Evolutionary conservation across 208 protist genomes (phyloP), one percentile per base, ranked within the genome.

Genomic region (Leishmania guyanensis): DNA sequence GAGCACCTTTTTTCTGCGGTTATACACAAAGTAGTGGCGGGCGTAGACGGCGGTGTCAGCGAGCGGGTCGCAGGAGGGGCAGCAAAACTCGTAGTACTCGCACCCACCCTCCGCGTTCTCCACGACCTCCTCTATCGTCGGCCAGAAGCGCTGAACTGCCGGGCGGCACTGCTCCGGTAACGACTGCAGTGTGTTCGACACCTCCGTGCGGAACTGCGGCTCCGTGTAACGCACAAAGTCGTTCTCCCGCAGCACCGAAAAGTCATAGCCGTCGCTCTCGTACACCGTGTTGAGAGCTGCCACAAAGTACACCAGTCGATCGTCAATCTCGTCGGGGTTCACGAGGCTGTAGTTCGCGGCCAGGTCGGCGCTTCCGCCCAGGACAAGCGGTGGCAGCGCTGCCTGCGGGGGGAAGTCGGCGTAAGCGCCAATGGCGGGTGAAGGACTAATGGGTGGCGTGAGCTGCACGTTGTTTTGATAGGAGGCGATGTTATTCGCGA

Each of bases 221-320:
- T 92, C 88, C 50, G 87, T 76, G 77, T 90, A 89, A 16, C 73
- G 39, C 16, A 91, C 86, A 87, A 96, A 96, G 80, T 96, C 91
- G 74, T 60, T 69, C 65, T 92, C 92, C 16, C 83, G 86, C 64
- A 96, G 87, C 5, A 93, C 89, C 5, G 92, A 90, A 80, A 96
- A 96, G 80, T 96, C 92, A 81, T 94, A 96, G 51, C 92, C 92
- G 69, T 96, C 92, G 39, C 87, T 83, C 54, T 84, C 86, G 84
- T 94, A 94, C 5, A 96, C 78, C 78, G 80, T 87, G 81, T 96
- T 96, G 54, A 96, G 79, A 2, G 90, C 90, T 5, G 91, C 90
- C 48, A 94, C 92, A 56, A 92, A 89, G 81, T 84, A 96, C 16
- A 96, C 84, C 2, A 96, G 84, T 3, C 92, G 86, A 50, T 96